Conservation (phyloP, 768 basidiomycete species). For the Leccinellum luteum region DNA sequence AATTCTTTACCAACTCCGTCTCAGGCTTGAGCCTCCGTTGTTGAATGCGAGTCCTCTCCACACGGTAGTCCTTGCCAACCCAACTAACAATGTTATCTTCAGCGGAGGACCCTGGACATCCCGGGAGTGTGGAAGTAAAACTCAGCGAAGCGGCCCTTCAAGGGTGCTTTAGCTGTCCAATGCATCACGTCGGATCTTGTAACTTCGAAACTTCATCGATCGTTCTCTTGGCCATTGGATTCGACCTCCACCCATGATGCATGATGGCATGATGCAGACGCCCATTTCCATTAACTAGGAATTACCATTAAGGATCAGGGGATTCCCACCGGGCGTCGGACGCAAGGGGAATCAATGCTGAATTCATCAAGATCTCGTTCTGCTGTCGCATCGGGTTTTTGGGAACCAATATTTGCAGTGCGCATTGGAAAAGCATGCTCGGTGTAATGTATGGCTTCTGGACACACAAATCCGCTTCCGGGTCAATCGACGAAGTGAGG, state of each 20-base stretch:
- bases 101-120: too few relatives aligned
- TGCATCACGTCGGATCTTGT: not conserved
- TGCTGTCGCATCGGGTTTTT: slow-evolving; percentile 1
- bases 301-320: slow-evolving; percentile 15
- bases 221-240: not conserved
- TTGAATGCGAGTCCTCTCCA: too few relatives aligned
- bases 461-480: slow-evolving; percentile 22
- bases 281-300: slow-evolving; percentile 17
- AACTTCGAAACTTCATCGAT: not conserved
- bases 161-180: too few relatives aligned
- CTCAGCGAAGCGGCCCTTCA: not conserved
- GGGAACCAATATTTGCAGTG: slow-evolving; percentile 9
- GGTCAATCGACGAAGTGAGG: slow-evolving; percentile 22
- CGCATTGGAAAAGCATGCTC: slow-evolving; percentile 27
- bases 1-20: not conserved
- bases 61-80: not conserved
- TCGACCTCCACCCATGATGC: not conserved
- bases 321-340: slow-evolving; percentile 21
- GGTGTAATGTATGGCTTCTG: slow-evolving; percentile 18
- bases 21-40: too few relatives aligned
- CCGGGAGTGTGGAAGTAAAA: not conserved
- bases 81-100: not conserved
- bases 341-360: not conserved
- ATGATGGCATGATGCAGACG: slow-evolving; percentile 7
- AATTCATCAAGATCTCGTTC: slow-evolving; percentile 1